Evolutionary conservation across 495 filamentous ascomycete genomes (phyloP), one percentile per base, ranked within the genome.

Genomic region (Aspergillus steynii): DNA sequence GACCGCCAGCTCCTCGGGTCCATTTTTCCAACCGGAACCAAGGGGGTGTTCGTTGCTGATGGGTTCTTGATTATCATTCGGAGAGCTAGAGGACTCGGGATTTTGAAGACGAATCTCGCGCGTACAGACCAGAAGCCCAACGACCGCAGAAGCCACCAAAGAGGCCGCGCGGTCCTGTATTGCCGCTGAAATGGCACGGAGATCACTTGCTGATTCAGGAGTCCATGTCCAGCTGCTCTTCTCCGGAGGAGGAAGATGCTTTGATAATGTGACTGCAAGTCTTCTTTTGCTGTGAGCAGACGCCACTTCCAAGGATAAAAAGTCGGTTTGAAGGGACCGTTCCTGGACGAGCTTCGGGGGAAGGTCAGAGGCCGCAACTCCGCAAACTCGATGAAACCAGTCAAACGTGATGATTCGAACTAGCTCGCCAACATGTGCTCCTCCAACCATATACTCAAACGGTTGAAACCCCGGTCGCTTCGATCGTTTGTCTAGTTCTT

Each of bases 391-490:
- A 6, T 74, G 73, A 29, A 90, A 78, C 60, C 85, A 85, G 58
- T 91, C 87, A 25, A 86, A 65, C 51, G 86, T 80, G 12, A 90
- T 82, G 0, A 91, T 74, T 5, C 90, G 81, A 90, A 14, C 55
- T n/a, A 56, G 28, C 55, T 56, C 55, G 9, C 55, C 55, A 29
- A 92, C 74, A 66, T 92, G 92, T 1, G 88, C 78, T 1, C 90
- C 90, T 5, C 86, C 82, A 5, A 89, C 87, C 86, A 93, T 90
- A 68, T 91, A 91, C 71, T 93, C 90, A 57, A 93, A 81, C 0
- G 90, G 90, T 69, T 92, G 89, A 65, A 92, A 93, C 0, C 90
- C 90, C 0, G 90, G 89, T 1, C 77, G 76, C 62, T 89, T 83
- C 56, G 81, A 83, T 27, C 80, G 77, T 4, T 61, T 60, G 60